Evolutionary conservation across 306 rosid species (phyloP), one percentile per base, ranked within the genome.

Genomic region (Hippophae tibetana): DNA sequence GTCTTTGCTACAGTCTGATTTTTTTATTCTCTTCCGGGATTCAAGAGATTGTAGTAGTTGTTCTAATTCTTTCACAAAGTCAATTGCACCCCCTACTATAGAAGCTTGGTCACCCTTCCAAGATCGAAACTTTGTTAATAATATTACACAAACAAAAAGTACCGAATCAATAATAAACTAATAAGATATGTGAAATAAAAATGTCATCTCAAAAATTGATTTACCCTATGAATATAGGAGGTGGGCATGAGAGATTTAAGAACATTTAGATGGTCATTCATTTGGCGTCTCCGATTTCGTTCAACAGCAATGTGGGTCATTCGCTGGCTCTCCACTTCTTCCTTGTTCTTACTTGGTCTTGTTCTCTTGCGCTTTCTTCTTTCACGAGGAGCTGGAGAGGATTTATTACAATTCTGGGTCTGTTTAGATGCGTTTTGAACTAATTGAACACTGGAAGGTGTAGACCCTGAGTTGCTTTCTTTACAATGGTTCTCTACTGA

Each of bases 261-360:
- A 60, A 86, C 97, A 68, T 77, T 77, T 62, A 88, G 97, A 67
- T 88, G 99, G 76, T 86, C 97, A 64, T 93, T 93, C 99, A 86
- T 93, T 70, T 88, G 99, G 54, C 95, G 85, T 55, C 99, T 67
- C 25, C 97, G 82, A 75, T 88, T 92, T 10, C 99, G 76, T 73
- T 92, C 97, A 11, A 92, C 97, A 23, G 97, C 86, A 79, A 92
- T 88, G 78, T 92, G 99, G 43, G 89, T 92, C 97, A 92, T 88
- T 10, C 99, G 67, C 66, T 92, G 99, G 62, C 77, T 85, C 82
- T 92, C 99, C 13, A 88, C 89, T 26, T 92, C 99, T 72, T 88
- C 99, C 60, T 80, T 86, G 81, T 84, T 86, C 88, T 88, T 92
- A 26, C 65, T 31, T 50, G 84, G 81, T 42, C 84, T 85, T 54